These are phyloP conservation scores for Diaporthe citri DNA, from an alignment of 2,329 filamentous ascomycete species.

Conservation along the genomic window DNA sequence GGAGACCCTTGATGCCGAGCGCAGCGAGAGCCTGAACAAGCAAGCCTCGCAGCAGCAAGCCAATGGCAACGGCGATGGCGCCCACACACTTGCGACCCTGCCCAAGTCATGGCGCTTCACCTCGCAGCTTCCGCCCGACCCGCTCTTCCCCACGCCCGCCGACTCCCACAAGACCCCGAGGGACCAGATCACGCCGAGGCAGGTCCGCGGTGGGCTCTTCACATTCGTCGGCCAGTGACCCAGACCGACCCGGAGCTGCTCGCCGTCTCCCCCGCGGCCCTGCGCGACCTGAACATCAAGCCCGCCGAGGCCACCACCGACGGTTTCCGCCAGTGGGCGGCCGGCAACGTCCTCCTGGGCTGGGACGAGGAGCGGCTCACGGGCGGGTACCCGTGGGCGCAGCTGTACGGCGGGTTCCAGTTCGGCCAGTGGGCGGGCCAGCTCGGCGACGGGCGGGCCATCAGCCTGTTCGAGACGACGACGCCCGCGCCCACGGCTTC, in stretches of 20 bases:
- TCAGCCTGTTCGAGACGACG: slow-evolving; percentile 91
- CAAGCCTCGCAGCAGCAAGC: slow-evolving; percentile 39
- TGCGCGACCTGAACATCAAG: slow-evolving; percentile 84
- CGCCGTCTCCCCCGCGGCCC: slow-evolving; percentile 81
- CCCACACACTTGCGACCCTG: slow-evolving; percentile 64
- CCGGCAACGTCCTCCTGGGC: slow-evolving; percentile 86
- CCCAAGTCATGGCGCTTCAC: slow-evolving; percentile 77
- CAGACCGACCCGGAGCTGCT: slow-evolving; percentile 82
- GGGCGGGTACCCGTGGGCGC: slow-evolving; percentile 95
- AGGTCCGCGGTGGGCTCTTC: slow-evolving; percentile 87
- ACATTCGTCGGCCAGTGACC: slow-evolving; percentile 90
- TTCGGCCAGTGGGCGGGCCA: slow-evolving; percentile 95
- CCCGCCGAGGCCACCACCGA: slow-evolving; percentile 76
- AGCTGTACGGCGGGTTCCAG: slow-evolving; percentile 91
- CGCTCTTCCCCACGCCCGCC: slow-evolving; percentile 82
- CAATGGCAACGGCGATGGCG: slow-evolving; percentile 49
- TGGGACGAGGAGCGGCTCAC: slow-evolving; percentile 75
- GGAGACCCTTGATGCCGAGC: slow-evolving; percentile 19
- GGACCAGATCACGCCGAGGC: slow-evolving; percentile 80
- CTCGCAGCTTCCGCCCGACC: slow-evolving; percentile 79
- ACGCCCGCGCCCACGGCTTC: slow-evolving; percentile 66
- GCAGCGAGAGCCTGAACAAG: slow-evolving; percentile 28
- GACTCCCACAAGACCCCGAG: slow-evolving; percentile 86
- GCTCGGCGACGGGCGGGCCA: slow-evolving; percentile 92
- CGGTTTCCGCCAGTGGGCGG: slow-evolving; percentile 82